Conservation (phyloP, 306 rosid species). For the Quercus berberidifolia region DNA sequence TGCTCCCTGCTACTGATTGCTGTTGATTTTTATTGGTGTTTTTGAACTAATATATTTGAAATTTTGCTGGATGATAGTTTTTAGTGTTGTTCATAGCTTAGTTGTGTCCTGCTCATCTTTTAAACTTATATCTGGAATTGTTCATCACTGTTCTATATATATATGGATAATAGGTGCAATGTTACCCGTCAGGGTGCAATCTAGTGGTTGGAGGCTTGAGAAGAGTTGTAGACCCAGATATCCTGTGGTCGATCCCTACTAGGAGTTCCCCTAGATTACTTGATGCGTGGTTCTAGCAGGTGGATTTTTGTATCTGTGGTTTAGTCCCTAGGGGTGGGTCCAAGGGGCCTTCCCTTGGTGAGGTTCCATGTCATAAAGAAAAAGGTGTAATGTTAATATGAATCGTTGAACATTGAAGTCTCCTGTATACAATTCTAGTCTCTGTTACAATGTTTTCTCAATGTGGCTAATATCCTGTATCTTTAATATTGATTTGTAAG, state of each 20-base stretch:
- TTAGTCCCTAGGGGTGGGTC: no score
- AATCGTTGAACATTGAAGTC: neutral
- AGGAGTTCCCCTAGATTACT: no score
- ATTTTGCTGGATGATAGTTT: neutral
- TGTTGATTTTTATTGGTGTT: neutral
- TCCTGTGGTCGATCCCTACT: no score
- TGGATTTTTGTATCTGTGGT: no score
- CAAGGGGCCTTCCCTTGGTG: no score
- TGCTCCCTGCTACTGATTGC: neutral
- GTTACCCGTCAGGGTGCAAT: neutral
- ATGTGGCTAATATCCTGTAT: conserved; percentile 7
- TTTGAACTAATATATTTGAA: neutral
- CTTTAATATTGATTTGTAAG: neutral
- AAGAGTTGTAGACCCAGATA: no score
- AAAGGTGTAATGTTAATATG: neutral
- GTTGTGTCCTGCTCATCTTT: neutral
- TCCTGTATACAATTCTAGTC: neutral
- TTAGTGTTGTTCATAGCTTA: neutral
- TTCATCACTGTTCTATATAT: neutral
- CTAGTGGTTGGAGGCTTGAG: no score
- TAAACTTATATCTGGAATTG: neutral
- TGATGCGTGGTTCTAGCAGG: no score
- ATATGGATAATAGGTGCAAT: neutral
- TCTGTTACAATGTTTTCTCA: conserved; percentile 1
- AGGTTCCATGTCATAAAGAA: no score